Evolutionary conservation across 1,139 yeast genomes (phyloP).

Genomic region (Magnusiomyces suaveolens): DNA sequence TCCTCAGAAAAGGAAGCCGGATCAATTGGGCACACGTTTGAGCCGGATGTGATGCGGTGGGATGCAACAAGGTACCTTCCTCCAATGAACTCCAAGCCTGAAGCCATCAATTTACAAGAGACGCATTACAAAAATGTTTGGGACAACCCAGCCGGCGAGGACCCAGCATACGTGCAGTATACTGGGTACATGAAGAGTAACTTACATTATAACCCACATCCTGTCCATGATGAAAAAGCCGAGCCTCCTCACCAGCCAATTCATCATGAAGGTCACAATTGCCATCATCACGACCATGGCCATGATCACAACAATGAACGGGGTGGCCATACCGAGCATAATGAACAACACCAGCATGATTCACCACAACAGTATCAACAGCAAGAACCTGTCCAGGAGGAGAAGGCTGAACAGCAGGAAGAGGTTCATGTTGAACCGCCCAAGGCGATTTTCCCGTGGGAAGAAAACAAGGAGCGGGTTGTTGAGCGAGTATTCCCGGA

Average conservation of each 20-base stretch:
- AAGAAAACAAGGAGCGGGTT: background rate
- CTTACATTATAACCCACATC: slow-evolving; percentile 9
- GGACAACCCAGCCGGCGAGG: slow-evolving; percentile 20
- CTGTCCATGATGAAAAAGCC: background rate
- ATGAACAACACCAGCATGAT: slow-evolving; percentile 5
- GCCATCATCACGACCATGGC: background rate
- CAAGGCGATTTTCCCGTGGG: slow-evolving; percentile 16
- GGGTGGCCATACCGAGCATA: background rate
- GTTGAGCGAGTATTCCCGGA: slow-evolving; percentile 19
- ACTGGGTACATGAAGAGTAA: background rate
- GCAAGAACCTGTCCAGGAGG: background rate
- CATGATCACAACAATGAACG: background rate
- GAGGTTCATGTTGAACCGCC: slow-evolving; percentile 2
- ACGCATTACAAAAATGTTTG: slow-evolving; percentile 24
- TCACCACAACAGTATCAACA: background rate
- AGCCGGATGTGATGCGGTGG: slow-evolving; percentile 33
- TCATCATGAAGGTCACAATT: background rate
- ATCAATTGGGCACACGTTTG: slow-evolving; percentile 18
- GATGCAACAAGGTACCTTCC: slow-evolving; percentile 37
- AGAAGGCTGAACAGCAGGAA: background rate
- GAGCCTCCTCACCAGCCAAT: slow-evolving; percentile 7
- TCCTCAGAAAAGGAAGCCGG: background rate
- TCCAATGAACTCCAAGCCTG: slow-evolving; percentile 34
- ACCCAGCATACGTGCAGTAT: slow-evolving; percentile 1
- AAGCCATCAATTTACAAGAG: slow-evolving; percentile 31